A percentile compares a stretch with the other conserved stretches of the same genome.
Conservation (phyloP, 2,329 filamentous ascomycete genomes). For the Sporothrix mexicana region DNA sequence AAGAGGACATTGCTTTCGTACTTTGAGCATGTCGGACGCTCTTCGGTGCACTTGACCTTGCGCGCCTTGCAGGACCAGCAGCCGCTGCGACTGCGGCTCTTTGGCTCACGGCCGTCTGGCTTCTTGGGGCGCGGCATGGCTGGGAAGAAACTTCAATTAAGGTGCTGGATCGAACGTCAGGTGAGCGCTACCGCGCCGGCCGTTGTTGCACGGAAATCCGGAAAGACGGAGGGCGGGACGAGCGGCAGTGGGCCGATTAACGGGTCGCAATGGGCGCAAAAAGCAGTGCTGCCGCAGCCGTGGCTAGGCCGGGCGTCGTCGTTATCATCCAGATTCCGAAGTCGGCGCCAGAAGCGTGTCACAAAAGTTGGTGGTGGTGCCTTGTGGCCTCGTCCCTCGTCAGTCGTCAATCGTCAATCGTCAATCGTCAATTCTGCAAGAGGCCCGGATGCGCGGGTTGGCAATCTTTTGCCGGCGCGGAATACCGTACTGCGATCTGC, state of each 20-base stretch:
- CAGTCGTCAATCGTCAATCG: neutral
- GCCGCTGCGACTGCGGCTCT: slow-evolving; percentile 69
- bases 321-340: slow-evolving; percentile 18
- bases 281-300: slow-evolving; percentile 30
- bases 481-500: neutral
- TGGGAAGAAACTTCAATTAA: too few species aligned
- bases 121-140: slow-evolving; percentile 70
- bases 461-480: slow-evolving; percentile 16
- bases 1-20: slow-evolving; percentile 41
- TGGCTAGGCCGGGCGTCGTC: slow-evolving; percentile 32
- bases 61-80: slow-evolving; percentile 80
- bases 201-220: neutral
- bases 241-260: neutral
- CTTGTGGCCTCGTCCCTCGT: neutral
- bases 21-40: slow-evolving; percentile 74
- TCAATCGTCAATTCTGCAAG: neutral
- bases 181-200: neutral
- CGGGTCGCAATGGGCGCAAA: neutral
- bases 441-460: neutral
- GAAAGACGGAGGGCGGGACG: neutral
- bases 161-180: neutral
- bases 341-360: neutral
- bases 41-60: slow-evolving; percentile 77
- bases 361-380: neutral
- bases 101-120: slow-evolving; percentile 66